Conservation (phyloP, 1,284 basidiomycete genomes). For the Erythrobasidium hasegawianum region DNA sequence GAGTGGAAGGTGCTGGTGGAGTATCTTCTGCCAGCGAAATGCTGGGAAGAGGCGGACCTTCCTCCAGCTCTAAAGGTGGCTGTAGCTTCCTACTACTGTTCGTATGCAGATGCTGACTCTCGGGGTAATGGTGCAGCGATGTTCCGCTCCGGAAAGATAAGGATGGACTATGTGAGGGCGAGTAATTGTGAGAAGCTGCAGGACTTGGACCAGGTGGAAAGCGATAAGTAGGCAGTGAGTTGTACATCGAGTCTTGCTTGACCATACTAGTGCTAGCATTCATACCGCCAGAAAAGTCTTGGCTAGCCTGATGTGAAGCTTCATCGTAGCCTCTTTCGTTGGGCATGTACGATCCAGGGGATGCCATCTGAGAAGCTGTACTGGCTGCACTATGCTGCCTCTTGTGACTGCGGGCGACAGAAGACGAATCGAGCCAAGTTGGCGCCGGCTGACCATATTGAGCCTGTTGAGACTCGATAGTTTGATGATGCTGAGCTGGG, state of each 20-base stretch:
- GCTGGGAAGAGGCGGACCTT: neutral
- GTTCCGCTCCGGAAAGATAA: constrained; percentile 4
- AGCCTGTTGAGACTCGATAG: too few relatives aligned
- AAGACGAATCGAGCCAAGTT: too few relatives aligned
- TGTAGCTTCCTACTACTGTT: neutral
- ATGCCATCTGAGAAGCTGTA: too few relatives aligned
- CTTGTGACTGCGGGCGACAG: too few relatives aligned
- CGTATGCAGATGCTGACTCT: neutral
- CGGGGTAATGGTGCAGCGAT: neutral
- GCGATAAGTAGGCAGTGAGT: constrained; percentile 21
- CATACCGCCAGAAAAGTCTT: neutral
- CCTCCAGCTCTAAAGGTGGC: neutral
- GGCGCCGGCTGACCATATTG: too few relatives aligned
- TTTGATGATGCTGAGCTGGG: too few relatives aligned
- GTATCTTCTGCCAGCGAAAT: neutral
- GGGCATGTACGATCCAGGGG: too few relatives aligned
- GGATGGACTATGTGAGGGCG: neutral
- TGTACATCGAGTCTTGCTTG: constrained; percentile 26
- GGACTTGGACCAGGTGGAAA: constrained; percentile 16
- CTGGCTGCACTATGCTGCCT: too few relatives aligned
- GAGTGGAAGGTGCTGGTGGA: neutral
- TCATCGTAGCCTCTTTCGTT: too few relatives aligned
- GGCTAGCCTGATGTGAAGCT: too few relatives aligned
- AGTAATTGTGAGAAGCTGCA: neutral
- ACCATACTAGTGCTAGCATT: neutral